These are phyloP conservation scores for Macroventuria anomochaeta DNA, from an alignment of 2,329 filamentous ascomycete species.

Conservation along the genomic window DNA sequence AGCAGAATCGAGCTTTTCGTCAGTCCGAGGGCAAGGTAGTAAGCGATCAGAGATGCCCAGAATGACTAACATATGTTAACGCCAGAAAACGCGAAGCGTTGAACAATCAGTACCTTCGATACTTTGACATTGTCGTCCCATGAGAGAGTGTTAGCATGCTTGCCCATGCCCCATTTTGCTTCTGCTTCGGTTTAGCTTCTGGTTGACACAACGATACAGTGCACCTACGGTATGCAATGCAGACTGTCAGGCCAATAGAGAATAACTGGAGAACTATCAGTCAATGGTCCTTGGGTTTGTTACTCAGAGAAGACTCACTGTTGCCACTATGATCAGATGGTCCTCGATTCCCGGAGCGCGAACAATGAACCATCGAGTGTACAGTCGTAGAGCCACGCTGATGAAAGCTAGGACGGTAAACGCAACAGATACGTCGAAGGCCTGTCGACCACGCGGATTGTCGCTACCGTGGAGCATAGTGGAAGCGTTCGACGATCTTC, in stretches of 20 bases:
- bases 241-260: conserved; percentile 37
- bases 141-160: conserved; percentile 26
- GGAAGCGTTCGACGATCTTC: not conserved
- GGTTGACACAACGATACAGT: not conserved
- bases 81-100: not conserved
- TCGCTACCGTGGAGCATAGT: conserved; percentile 18
- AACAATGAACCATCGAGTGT: conserved; percentile 41
- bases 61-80: conserved; percentile 33
- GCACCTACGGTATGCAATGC: conserved; percentile 39
- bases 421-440: conserved; percentile 29
- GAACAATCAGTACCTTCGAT: conserved; percentile 28
- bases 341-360: conserved; percentile 39
- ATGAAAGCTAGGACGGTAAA: conserved; percentile 38
- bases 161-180: conserved; percentile 41
- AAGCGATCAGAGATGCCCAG: conserved; percentile 42
- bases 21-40: conserved; percentile 42
- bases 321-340: conserved; percentile 34
- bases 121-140: conserved; percentile 26
- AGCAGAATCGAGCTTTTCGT: conserved; percentile 45
- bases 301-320: conserved; percentile 23
- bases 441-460: conserved; percentile 34
- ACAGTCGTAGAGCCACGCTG: conserved; percentile 35
- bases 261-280: conserved; percentile 27
- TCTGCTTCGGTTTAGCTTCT: conserved; percentile 29
- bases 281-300: not conserved